These are phyloP conservation scores for Collybia nuda DNA, from an alignment of 768 basidiomycete species.

Conservation along the genomic window DNA sequence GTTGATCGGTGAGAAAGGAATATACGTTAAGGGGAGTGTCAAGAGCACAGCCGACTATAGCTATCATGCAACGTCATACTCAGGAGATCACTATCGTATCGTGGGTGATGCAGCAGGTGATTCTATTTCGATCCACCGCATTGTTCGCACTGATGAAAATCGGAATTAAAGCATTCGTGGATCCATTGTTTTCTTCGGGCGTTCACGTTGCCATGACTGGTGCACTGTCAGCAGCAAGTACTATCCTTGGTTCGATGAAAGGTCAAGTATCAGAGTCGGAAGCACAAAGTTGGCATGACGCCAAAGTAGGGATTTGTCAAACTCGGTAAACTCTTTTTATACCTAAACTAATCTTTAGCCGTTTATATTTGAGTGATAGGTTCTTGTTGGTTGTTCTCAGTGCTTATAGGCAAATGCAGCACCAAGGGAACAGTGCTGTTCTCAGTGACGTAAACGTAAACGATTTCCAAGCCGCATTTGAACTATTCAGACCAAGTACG, in stretches of 20 bases:
- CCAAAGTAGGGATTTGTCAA: conserved; percentile 22
- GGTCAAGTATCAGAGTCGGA: conserved; percentile 19
- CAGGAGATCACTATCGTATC: conserved; percentile 29
- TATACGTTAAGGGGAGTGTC: conserved; percentile 17
- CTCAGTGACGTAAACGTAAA: too few relatives aligned
- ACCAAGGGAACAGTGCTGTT: too few relatives aligned
- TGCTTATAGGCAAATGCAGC: too few relatives aligned
- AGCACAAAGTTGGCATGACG: conserved; percentile 24
- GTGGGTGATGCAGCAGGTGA: conserved; percentile 31
- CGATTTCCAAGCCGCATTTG: too few relatives aligned
- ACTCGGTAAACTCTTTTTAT: conserved; percentile 18
- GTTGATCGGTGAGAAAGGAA: conserved; percentile 23
- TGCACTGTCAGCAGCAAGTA: conserved; percentile 29
- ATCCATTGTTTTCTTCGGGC: conserved; percentile 31
- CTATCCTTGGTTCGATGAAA: conserved; percentile 20
- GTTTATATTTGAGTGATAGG: too few relatives aligned
- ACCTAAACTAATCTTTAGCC: too few relatives aligned
- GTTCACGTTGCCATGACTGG: conserved; percentile 32
- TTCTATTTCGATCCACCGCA: too few relatives aligned
- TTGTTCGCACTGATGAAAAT: too few relatives aligned
- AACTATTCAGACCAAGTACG: too few relatives aligned
- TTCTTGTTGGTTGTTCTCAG: too few relatives aligned
- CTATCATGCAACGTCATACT: conserved; percentile 28
- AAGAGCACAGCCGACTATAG: conserved; percentile 30
- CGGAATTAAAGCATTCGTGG: conserved; percentile 25